A percentile compares a stretch with the other conserved stretches of the same genome.
Evolutionary conservation across 176 grass and related monocot species (phyloP).

Genomic region (Miscanthus lutarioriparius): DNA sequence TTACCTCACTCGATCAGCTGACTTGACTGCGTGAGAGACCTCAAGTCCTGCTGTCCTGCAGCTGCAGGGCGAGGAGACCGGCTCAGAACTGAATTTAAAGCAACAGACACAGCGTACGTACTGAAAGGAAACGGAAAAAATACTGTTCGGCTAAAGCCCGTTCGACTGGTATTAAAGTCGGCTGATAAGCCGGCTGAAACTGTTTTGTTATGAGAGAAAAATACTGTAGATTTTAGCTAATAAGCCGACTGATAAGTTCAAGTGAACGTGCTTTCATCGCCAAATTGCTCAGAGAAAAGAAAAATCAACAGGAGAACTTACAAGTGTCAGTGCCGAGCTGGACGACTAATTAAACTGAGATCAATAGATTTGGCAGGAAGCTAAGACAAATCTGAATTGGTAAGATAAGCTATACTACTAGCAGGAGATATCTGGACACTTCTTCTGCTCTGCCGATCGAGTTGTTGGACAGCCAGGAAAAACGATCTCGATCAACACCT

Average conservation of each 20-base stretch:
- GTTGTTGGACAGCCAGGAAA: background rate
- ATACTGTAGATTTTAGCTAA: no score
- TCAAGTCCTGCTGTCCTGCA: background rate
- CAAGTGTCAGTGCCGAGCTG: slow-evolving; percentile 5
- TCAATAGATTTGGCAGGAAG: background rate
- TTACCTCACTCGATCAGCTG: background rate
- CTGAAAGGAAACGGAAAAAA: no score
- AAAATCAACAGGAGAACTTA: background rate
- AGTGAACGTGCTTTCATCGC: no score
- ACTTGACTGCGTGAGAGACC: background rate
- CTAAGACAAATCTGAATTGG: background rate
- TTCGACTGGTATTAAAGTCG: no score
- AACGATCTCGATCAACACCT: background rate
- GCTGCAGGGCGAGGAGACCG: slow-evolving; percentile 1
- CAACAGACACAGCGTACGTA: background rate
- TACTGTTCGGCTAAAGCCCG: no score
- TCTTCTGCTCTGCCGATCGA: background rate
- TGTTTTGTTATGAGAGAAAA: no score
- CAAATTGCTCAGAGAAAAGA: background rate
- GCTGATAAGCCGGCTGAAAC: no score
- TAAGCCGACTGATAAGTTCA: no score
- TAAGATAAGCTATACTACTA: background rate
- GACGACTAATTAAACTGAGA: background rate
- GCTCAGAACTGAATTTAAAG: background rate
- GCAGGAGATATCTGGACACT: slow-evolving; percentile 2